Evolutionary conservation across 768 basidiomycete species (phyloP).

Genomic region (Leccinellum luteum): DNA sequence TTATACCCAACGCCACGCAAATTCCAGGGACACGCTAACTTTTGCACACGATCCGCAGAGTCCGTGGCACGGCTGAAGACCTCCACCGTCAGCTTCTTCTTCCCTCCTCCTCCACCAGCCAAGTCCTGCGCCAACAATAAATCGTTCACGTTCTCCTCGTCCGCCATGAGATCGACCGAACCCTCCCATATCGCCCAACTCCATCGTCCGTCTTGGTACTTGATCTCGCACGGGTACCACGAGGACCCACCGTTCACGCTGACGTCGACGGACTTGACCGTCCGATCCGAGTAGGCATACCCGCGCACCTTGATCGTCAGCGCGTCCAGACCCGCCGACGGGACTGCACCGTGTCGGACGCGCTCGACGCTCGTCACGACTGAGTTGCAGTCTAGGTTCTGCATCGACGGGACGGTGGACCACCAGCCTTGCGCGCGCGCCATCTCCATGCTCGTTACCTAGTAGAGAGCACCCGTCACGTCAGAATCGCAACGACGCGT

Average conservation of each 20-base stretch:
- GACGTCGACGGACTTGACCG: constrained; percentile 49
- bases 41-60: constrained; percentile 47
- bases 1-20: constrained; percentile 56
- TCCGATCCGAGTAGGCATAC: constrained; percentile 52
- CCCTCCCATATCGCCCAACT: constrained; percentile 75
- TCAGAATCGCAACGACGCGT: neutral
- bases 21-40: constrained; percentile 56
- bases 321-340: constrained; percentile 16
- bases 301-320: constrained; percentile 43
- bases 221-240: constrained; percentile 51
- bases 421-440: constrained; percentile 37
- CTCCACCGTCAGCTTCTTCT: constrained; percentile 18
- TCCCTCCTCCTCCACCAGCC: constrained; percentile 5
- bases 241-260: constrained; percentile 49
- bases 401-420: constrained; percentile 58
- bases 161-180: constrained; percentile 35
- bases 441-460: constrained; percentile 27
- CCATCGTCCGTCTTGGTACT: constrained; percentile 63
- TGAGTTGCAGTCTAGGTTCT: constrained; percentile 59
- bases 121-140: neutral
- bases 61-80: constrained; percentile 53
- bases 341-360: neutral
- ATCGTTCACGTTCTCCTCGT: constrained; percentile 20
- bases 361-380: constrained; percentile 40
- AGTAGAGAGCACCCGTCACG: neutral